Conservation (phyloP, 2,329 filamentous ascomycete genomes). For the Alternaria hordeiaustralica region DNA sequence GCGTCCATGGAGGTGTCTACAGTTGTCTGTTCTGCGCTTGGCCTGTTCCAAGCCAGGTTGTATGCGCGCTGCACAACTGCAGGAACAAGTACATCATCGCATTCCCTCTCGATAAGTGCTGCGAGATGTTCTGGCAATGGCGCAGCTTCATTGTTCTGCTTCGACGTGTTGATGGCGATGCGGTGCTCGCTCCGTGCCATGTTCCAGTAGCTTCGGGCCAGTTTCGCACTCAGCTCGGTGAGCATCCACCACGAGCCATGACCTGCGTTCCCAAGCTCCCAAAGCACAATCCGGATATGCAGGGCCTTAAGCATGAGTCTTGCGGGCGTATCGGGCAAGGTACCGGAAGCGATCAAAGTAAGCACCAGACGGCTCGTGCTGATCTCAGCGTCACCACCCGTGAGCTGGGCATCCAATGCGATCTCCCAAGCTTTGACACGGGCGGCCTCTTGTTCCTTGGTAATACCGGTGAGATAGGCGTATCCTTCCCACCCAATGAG, state of each 20-base stretch:
- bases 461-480: constrained; percentile 78
- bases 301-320: constrained; percentile 91
- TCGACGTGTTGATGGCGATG: constrained; percentile 47
- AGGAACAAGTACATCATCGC: constrained; percentile 80
- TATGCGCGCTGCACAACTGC: constrained; percentile 83
- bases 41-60: constrained; percentile 86
- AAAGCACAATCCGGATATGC: constrained; percentile 87
- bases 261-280: constrained; percentile 73
- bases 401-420: constrained; percentile 89
- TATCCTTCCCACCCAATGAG: constrained; percentile 79
- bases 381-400: constrained; percentile 87
- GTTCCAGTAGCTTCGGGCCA: constrained; percentile 82
- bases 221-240: constrained; percentile 72
- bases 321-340: constrained; percentile 80
- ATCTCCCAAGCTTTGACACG: constrained; percentile 93
- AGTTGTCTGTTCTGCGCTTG: constrained; percentile 70
- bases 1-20: constrained; percentile 77
- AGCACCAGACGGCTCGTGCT: constrained; percentile 85
- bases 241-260: constrained; percentile 69
- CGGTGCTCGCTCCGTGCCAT: constrained; percentile 72
- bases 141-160: constrained; percentile 62
- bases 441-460: constrained; percentile 82
- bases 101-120: constrained; percentile 76
- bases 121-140: constrained; percentile 78
- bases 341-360: constrained; percentile 86